Conservation (phyloP, 176 grass and related monocot species). For the Zea mays region DNA sequence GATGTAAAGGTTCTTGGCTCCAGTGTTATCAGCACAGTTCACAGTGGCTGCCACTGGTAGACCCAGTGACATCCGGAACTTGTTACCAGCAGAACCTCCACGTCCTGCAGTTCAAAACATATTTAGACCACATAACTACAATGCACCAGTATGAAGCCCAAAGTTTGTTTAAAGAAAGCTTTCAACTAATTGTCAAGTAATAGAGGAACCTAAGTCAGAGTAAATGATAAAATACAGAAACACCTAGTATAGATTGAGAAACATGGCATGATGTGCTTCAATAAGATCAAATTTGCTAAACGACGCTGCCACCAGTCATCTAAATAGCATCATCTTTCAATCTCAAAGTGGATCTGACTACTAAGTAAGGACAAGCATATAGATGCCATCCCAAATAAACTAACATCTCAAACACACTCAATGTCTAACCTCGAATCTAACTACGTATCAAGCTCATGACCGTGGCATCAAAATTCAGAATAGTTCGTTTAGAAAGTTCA, state of each 20-base stretch:
- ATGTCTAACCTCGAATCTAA: not conserved
- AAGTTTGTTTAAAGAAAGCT: not conserved
- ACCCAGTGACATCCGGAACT: constrained; percentile 96
- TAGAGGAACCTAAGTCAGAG: not conserved
- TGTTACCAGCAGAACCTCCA: constrained; percentile 82
- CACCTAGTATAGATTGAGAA: not conserved
- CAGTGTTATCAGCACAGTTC: constrained; percentile 33
- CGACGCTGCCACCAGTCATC: not conserved
- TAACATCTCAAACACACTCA: not conserved
- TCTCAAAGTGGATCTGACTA: not conserved
- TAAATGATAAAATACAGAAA: not conserved
- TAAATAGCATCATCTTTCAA: not conserved
- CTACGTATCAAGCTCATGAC: not conserved
- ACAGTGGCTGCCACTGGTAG: constrained; percentile 84
- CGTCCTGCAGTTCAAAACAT: constrained; percentile 49
- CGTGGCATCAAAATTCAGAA: not conserved
- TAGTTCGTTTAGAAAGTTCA: not conserved
- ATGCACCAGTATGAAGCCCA: not conserved
- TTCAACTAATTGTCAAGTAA: not conserved
- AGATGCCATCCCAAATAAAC: not conserved
- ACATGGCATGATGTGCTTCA: not conserved
- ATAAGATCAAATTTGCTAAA: not conserved
- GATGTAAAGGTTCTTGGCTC: constrained; percentile 79
- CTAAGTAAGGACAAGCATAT: not conserved
- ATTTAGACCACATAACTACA: not conserved